A percentile compares a stretch with the other conserved stretches of the same genome.
Conservation (phyloP, 495 filamentous ascomycete species). For the Penicillium lividum region DNA sequence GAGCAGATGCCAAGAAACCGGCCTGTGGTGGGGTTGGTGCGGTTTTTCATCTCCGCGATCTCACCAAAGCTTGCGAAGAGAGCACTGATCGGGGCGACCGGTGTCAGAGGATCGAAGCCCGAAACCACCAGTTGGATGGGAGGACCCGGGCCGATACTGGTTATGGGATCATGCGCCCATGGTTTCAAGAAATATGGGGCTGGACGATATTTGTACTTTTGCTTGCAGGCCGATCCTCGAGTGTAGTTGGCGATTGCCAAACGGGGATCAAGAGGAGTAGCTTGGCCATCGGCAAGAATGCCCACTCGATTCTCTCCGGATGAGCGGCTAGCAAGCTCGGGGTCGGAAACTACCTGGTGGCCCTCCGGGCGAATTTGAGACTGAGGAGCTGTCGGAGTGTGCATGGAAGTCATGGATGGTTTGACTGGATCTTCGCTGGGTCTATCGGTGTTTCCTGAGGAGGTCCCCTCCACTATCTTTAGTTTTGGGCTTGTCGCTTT, state of each 20-base stretch:
- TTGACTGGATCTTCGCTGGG: conserved; percentile 24
- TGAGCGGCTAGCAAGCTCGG: conserved; percentile 62
- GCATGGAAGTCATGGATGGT: conserved; percentile 47
- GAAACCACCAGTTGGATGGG: conserved; percentile 86
- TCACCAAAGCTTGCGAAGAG: conserved; percentile 87
- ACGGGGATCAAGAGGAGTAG: conserved; percentile 75
- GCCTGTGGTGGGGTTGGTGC: conserved; percentile 88
- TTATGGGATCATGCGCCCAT: conserved; percentile 74
- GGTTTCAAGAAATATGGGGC: conserved; percentile 76
- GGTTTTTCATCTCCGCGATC: conserved; percentile 83
- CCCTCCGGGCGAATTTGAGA: conserved; percentile 67
- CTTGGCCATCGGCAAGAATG: conserved; percentile 64
- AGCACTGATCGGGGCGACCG: conserved; percentile 73
- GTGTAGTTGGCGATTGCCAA: conserved; percentile 63
- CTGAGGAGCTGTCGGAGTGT: conserved; percentile 52
- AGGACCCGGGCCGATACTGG: conserved; percentile 85
- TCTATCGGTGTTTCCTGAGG: conserved; percentile 15
- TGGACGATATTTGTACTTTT: conserved; percentile 70
- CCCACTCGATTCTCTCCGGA: conserved; percentile 66
- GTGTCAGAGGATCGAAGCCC: conserved; percentile 88
- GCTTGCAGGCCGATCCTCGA: conserved; percentile 59
- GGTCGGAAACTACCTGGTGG: conserved; percentile 72
- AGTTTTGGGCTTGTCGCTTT: conserved; percentile 55
- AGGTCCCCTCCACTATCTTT: conserved; percentile 34
- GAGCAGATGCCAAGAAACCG: conserved; percentile 90